phyloP scores from a whole-genome alignment of 345 rosid species.

The Sonneratia caseolaris region DNA sequence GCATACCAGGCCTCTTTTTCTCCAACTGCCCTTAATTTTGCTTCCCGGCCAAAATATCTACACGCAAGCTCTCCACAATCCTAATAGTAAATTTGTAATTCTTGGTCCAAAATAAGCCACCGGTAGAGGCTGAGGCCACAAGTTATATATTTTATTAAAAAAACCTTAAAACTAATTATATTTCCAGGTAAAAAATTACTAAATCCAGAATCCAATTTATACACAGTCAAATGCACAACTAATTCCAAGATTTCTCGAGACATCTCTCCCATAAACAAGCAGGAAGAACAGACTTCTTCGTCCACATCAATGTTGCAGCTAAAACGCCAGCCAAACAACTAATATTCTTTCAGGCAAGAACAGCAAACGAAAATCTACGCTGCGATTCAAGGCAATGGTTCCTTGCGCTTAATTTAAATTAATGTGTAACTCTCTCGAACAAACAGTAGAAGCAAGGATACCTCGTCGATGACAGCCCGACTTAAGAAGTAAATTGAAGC shows the following conservation, averaged over 20 bases:
- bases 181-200: background rate
- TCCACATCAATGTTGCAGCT: background rate
- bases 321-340: background rate
- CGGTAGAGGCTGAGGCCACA: slow-evolving; percentile 47
- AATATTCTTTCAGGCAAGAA: background rate
- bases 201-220: background rate
- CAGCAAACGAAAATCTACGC: background rate
- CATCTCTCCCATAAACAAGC: background rate
- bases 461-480: background rate
- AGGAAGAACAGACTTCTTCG: background rate
- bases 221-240: background rate
- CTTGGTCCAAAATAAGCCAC: slow-evolving; percentile 92
- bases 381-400: background rate
- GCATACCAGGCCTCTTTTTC: background rate
- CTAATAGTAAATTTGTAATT: slow-evolving; percentile 66
- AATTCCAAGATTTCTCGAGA: background rate
- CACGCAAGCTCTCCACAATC: slow-evolving; percentile 80
- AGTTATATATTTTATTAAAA: background rate
- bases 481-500: background rate
- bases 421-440: background rate
- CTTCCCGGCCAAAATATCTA: slow-evolving; percentile 64
- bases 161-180: background rate
- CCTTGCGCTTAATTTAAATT: background rate
- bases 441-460: background rate
- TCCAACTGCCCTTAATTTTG: slow-evolving; percentile 61